Evolutionary conservation across 116 monocot species (phyloP).

Genomic region (Zostera marina): DNA sequence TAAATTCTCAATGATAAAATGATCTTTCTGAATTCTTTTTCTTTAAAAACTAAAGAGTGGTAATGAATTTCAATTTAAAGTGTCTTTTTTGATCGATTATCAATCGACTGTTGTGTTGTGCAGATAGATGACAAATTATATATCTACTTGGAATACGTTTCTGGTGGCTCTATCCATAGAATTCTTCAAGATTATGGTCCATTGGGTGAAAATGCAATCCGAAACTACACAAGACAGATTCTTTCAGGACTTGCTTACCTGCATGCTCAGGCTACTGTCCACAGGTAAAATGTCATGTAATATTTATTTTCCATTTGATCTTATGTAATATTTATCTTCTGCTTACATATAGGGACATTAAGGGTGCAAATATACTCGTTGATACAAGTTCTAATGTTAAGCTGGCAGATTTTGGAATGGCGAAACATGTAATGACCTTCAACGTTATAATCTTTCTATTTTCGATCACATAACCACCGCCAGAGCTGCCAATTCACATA

Average conservation of each 20-base stretch:
- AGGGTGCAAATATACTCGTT: slow-evolving; percentile 88
- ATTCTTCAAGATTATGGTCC: slow-evolving; percentile 94
- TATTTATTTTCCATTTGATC: neutral
- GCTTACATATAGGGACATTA: slow-evolving; percentile 48
- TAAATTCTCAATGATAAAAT: neutral
- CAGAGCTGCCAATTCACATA: neutral
- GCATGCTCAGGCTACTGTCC: slow-evolving; percentile 86
- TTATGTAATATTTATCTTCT: neutral
- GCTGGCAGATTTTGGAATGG: slow-evolving; percentile 92
- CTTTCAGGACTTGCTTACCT: slow-evolving; percentile 89
- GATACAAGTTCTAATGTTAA: slow-evolving; percentile 82
- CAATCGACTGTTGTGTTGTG: neutral
- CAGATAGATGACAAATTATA: slow-evolving; percentile 93
- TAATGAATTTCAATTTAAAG: too few relatives aligned
- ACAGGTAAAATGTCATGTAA: slow-evolving; percentile 35
- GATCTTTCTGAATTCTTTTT: too few relatives aligned
- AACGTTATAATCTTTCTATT: neutral
- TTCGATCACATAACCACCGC: too few relatives aligned
- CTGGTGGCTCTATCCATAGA: slow-evolving; percentile 95
- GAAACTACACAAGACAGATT: slow-evolving; percentile 89
- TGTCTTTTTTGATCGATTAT: slow-evolving; percentile 2
- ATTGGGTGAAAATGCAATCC: slow-evolving; percentile 85
- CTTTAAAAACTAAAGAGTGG: too few relatives aligned
- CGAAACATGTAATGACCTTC: slow-evolving; percentile 58
- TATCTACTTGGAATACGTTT: slow-evolving; percentile 96